Conservation (phyloP, 83 land plant species). For the Larix sibirica region DNA sequence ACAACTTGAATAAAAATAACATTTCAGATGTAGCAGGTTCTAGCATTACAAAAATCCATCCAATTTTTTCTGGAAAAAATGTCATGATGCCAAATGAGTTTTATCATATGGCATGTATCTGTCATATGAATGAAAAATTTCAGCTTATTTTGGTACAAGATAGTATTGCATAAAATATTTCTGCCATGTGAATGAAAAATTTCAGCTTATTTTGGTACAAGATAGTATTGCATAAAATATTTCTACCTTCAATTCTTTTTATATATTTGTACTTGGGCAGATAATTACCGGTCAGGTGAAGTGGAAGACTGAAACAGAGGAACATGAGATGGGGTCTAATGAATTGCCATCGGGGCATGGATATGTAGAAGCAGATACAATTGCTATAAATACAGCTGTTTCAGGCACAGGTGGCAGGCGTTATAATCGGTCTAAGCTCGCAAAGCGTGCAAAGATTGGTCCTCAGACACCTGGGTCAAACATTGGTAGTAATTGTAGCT, state of each 20-base stretch:
- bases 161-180: too few species aligned
- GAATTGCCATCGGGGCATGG: conserved; percentile 23
- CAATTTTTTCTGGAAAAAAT: too few species aligned
- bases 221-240: too few species aligned
- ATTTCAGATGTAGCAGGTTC: too few species aligned
- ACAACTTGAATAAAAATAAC: too few species aligned
- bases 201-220: too few species aligned
- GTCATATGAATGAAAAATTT: not conserved
- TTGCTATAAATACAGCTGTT: conserved; percentile 16
- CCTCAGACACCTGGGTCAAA: conserved; percentile 36
- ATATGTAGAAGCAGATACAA: conserved; percentile 23
- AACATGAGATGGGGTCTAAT: conserved; percentile 27
- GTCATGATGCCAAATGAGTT: too few species aligned
- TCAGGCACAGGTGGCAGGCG: conserved; percentile 26
- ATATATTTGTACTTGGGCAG: not conserved
- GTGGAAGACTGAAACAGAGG: conserved; percentile 19
- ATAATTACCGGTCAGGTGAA: conserved; percentile 15
- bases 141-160: too few species aligned
- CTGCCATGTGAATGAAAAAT: not conserved
- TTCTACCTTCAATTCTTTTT: not conserved
- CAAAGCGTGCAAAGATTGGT: conserved; percentile 27
- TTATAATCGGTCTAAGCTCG: conserved; percentile 27
- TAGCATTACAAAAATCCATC: too few species aligned
- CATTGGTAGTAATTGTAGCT: conserved; percentile 27
- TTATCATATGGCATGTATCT: not conserved